These are phyloP conservation scores for Pelargonium citronellum DNA, from an alignment of 441 rosid species.

Conservation along the genomic window DNA sequence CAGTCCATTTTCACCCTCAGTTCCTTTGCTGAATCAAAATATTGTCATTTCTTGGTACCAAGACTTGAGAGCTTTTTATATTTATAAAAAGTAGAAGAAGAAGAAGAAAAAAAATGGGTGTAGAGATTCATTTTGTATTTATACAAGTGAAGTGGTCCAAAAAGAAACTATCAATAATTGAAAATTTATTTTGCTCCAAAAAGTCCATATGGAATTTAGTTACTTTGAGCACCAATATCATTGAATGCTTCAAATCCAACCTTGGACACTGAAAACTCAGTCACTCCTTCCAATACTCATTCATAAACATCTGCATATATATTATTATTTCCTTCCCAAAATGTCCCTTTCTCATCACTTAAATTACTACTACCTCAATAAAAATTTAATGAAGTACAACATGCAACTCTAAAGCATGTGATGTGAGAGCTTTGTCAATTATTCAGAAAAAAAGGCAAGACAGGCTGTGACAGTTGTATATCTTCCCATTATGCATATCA, in stretches of 20 bases:
- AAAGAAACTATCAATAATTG: background rate
- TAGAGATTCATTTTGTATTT: background rate
- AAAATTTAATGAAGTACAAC: background rate
- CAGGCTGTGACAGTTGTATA: background rate
- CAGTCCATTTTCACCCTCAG: background rate
- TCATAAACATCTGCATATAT: background rate
- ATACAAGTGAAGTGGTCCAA: background rate
- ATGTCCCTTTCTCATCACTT: background rate
- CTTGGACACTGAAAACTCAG: background rate
- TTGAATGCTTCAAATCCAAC: slow-evolving; percentile 26
- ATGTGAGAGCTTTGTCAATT: background rate
- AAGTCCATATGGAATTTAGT: background rate
- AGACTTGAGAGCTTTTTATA: background rate
- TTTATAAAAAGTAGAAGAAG: background rate
- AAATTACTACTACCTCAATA: background rate
- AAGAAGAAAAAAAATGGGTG: background rate
- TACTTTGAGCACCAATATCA: slow-evolving; percentile 7
- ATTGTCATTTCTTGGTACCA: background rate
- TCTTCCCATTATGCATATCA: background rate
- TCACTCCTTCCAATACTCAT: slow-evolving; percentile 3
- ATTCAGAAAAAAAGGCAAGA: background rate
- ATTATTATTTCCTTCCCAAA: background rate
- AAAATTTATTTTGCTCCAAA: background rate
- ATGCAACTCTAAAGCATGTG: background rate
- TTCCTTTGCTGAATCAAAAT: background rate